Evolutionary conservation across 306 rosid genomes (phyloP).

Genomic region (Aeschynomene evenia): DNA sequence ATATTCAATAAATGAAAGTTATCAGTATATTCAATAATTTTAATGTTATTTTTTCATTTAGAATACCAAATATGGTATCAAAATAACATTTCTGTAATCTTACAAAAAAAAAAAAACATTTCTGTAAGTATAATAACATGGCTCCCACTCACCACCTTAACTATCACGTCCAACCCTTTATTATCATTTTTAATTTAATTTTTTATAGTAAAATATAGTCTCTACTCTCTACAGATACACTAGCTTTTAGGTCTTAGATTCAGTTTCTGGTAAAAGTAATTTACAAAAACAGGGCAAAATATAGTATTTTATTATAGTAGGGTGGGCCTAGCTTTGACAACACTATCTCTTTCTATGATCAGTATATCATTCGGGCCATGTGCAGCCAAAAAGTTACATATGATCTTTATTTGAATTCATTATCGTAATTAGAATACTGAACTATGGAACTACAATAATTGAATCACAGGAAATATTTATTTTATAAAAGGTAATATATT

Average conservation of each 20-base stretch:
- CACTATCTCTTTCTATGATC: constrained; percentile 3
- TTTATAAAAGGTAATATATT: too few species aligned
- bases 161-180: neutral
- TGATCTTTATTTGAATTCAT: neutral
- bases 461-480: too few species aligned
- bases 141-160: constrained; percentile 20
- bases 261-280: neutral
- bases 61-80: too few species aligned
- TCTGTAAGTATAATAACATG: neutral
- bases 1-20: too few species aligned
- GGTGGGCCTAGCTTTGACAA: constrained; percentile 20
- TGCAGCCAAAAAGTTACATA: constrained; percentile 16
- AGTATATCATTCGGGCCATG: constrained; percentile 23
- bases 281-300: neutral
- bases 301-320: neutral
- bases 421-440: neutral
- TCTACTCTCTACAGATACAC: neutral
- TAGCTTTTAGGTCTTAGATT: constrained; percentile 15
- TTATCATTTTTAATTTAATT: neutral
- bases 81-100: too few species aligned
- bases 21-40: too few species aligned
- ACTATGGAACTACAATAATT: neutral
- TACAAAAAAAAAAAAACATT: neutral
- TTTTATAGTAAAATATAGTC: neutral
- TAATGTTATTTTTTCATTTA: too few species aligned